Evolutionary conservation across 169 alveolate genomes (phyloP).

Genomic region (Blepharisma undulans): DNA sequence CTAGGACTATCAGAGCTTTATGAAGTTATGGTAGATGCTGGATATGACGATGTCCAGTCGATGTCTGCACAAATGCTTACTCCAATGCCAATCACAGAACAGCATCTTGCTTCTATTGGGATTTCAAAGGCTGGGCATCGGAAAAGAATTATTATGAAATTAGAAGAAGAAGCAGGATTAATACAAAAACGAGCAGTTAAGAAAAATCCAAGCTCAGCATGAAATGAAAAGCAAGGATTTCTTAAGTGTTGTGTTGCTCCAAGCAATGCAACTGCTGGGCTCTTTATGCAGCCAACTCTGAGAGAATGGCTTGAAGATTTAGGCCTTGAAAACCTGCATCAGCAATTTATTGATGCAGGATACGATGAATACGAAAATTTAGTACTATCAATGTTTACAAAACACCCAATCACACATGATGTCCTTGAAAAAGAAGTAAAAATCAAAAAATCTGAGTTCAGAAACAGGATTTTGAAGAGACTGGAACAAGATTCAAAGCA

Average conservation of each 20-base stretch:
- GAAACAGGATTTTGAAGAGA: background rate
- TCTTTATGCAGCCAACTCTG: background rate
- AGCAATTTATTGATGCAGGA: constrained; percentile 18
- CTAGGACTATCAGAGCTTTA: background rate
- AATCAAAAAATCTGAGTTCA: background rate
- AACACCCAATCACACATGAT: background rate
- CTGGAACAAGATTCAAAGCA: background rate
- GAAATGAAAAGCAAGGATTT: background rate
- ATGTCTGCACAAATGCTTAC: constrained; percentile 23
- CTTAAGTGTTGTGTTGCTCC: constrained; percentile 14
- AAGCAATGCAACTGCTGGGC: background rate
- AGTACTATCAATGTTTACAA: background rate
- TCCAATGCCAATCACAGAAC: constrained; percentile 30
- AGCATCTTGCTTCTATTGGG: background rate
- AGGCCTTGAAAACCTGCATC: background rate
- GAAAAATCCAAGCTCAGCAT: background rate
- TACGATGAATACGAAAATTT: constrained; percentile 27
- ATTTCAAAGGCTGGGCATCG: constrained; percentile 25
- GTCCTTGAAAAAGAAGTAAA: constrained; percentile 13
- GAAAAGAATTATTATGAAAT: constrained; percentile 2
- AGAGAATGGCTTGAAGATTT: constrained; percentile 26
- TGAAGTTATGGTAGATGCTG: constrained; percentile 29
- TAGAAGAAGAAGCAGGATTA: constrained; percentile 39
- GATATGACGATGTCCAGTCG: constrained; percentile 34
- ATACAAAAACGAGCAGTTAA: background rate